Evolutionary conservation across 192 early-diverging fungal species (phyloP).

Genomic region (Linnemannia exigua): DNA sequence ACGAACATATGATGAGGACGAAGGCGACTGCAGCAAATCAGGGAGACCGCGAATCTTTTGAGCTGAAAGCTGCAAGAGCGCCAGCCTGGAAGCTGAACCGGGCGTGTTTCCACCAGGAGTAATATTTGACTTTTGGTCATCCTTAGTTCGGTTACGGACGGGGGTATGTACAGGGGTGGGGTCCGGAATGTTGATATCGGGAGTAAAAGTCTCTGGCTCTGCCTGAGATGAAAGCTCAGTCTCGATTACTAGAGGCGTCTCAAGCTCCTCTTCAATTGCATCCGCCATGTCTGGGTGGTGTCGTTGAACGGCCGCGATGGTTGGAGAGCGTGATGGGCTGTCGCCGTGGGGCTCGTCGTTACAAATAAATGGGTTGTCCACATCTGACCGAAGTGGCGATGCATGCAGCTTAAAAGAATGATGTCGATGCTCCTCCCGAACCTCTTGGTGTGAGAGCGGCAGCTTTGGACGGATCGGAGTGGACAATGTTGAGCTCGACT

Average conservation of each 20-base stretch:
- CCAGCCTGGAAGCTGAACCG: constrained; percentile 12
- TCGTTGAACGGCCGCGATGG: neutral
- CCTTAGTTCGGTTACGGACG: constrained; percentile 8
- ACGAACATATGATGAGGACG: neutral
- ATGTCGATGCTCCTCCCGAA: constrained; percentile 17
- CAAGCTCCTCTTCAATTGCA: neutral
- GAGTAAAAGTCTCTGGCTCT: neutral
- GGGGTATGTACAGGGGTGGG: constrained; percentile 30
- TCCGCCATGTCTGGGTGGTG: constrained; percentile 15
- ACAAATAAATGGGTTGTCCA: neutral
- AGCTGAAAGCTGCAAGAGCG: constrained; percentile 31
- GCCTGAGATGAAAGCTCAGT: neutral
- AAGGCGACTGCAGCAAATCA: constrained; percentile 27
- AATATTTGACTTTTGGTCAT: neutral
- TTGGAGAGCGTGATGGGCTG: neutral
- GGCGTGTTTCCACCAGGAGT: constrained; percentile 4
- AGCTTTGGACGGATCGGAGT: neutral
- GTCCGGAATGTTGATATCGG: neutral
- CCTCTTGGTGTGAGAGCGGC: neutral
- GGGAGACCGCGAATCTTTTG: constrained; percentile 20
- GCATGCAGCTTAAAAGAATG: neutral
- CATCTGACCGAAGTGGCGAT: neutral
- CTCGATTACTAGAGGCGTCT: neutral
- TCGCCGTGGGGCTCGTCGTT: neutral
- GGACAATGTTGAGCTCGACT: neutral